Base-by-base conservation (phyloP, 2,329 filamentous ascomycete species). In the Fusarium robinianum region DNA sequence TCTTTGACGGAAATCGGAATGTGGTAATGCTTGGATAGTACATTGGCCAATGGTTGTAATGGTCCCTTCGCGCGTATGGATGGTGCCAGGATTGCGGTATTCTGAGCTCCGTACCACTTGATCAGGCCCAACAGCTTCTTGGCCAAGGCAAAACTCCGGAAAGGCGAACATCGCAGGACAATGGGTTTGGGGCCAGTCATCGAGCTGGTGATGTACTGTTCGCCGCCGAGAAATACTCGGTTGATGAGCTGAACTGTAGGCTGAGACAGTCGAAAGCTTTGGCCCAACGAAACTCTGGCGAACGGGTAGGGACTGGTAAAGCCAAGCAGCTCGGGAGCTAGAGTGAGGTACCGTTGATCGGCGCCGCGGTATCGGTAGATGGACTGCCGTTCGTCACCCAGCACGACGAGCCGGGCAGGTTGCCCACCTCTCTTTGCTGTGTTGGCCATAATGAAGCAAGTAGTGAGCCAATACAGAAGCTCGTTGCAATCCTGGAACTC, bases 401-500 rank as follows among this genome's bases (percentile, higher is more conserved):
- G 57, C 7, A 58, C 49, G 11, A 67, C 58, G 8, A 67, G 41
- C 4, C 44, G 57, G 4, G 59, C 51, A 8, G 53, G 22, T 10
- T 34, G 31, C 1, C 51, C 55, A 2, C 46, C 47, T 8, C 38
- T 40, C 8, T 39, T 43, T 7, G 17, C 36, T 7, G 52, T 49
- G 14, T 63, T 57, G 12, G 61, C 47, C 3, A 25, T 38, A 16
- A 66, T 47, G n/a, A 67, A 64, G n/a, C 50, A 45, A 14, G 15
- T 47, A 1, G 49, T 38, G 3, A 66, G 38, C 61, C 56, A 65
- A 34, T 61, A 66, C 2, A 62, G 40, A 15, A 47, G 18, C 6
- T 56, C 49, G 2, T 58, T 63, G 16, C 62, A 67, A 21, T 67
- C 63, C 19, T 66, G 64, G 14, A 67, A 55, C 41, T 67, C 64